Evolutionary conservation across 805 yeast genomes (phyloP).

Genomic region (Metschnikowia peoriensis): DNA sequence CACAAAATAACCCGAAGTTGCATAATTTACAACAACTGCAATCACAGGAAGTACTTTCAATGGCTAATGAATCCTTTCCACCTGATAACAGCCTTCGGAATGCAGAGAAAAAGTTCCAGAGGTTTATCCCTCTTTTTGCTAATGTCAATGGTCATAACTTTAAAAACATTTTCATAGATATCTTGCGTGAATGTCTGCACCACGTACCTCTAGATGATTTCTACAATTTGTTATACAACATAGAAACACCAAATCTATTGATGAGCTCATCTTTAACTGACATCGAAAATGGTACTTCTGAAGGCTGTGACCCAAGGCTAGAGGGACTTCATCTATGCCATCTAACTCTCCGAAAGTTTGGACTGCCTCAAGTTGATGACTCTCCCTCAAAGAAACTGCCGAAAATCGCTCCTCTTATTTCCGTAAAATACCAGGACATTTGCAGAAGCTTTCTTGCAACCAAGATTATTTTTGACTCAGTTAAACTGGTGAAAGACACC

Average conservation of each 20-base stretch:
- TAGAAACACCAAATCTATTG: not conserved
- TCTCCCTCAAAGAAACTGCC: too few species aligned
- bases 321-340: not conserved
- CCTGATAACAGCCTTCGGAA: too few species aligned
- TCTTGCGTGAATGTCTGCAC: not conserved
- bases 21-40: too few species aligned
- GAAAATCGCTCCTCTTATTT: not conserved
- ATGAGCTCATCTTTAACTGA: not conserved
- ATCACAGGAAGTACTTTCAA: too few species aligned
- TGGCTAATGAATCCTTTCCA: too few species aligned
- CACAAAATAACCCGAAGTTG: too few species aligned
- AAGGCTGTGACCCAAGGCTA: not conserved
- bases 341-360: not conserved
- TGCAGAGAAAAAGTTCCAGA: not conserved
- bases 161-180: too few species aligned
- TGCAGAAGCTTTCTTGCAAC: not conserved
- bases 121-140: not conserved
- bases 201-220: not conserved
- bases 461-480: not conserved
- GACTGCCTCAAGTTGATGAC: not conserved
- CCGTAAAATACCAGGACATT: not conserved
- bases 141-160: not conserved
- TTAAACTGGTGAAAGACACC: not conserved
- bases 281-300: too few species aligned
- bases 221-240: not conserved